These are phyloP conservation scores for Aspergillus cavernicola DNA, from an alignment of 495 filamentous ascomycete species.

Conservation along the genomic window DNA sequence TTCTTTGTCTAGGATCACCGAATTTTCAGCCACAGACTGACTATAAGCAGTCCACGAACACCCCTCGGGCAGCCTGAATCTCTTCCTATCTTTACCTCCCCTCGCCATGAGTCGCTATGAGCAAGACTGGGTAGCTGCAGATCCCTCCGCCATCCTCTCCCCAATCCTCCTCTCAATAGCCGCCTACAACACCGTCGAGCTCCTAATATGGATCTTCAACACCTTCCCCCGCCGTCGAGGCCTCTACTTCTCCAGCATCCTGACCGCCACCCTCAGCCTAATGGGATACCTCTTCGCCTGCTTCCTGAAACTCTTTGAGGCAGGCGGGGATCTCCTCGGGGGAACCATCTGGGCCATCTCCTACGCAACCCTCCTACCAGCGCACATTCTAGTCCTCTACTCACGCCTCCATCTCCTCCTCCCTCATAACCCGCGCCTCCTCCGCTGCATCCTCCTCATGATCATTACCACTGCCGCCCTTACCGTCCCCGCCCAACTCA, in stretches of 20 bases:
- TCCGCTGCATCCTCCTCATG: constrained; percentile 62
- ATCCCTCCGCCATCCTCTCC: too few relatives aligned
- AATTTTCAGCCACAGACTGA: neutral
- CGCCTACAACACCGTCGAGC: neutral
- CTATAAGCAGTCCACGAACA: too few relatives aligned
- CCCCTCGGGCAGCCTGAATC: too few relatives aligned
- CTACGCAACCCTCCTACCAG: neutral
- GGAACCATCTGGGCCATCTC: neutral
- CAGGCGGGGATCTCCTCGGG: neutral
- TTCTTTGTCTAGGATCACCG: neutral
- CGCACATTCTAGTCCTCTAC: neutral
- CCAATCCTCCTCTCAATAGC: neutral
- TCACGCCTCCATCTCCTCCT: constrained; percentile 12
- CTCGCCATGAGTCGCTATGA: too few relatives aligned
- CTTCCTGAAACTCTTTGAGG: neutral
- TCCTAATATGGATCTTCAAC: neutral
- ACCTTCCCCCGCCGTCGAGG: neutral
- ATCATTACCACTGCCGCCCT: neutral
- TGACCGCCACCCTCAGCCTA: neutral
- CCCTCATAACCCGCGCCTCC: constrained; percentile 65
- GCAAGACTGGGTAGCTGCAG: too few relatives aligned
- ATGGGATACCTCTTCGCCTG: neutral
- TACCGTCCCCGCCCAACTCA: neutral
- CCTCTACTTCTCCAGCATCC: neutral
- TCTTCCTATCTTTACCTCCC: too few relatives aligned